Conservation (phyloP, 192 early-diverging fungal species). For the Spizellomyces punctatus region DNA sequence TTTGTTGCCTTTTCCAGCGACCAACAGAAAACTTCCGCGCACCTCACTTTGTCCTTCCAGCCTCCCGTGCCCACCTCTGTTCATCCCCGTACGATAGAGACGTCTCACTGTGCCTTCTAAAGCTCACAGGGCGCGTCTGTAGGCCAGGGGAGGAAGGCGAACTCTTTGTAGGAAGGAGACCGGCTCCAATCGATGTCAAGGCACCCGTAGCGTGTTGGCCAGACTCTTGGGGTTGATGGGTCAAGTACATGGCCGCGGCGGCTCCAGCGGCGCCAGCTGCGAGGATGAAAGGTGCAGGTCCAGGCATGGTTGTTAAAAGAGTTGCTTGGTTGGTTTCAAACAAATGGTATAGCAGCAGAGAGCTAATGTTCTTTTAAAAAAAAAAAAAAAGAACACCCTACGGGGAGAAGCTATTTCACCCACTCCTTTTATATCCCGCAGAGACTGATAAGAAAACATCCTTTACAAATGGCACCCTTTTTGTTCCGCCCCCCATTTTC, state of each 20-base stretch:
- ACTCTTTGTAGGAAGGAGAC: background rate
- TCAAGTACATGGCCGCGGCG: constrained; percentile 3
- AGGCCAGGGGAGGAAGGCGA: background rate
- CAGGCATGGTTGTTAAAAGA: constrained; percentile 2
- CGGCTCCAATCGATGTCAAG: background rate
- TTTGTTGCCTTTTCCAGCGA: background rate
- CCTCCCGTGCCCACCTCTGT: constrained; percentile 14
- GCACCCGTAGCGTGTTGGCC: background rate
- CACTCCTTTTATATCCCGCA: no score
- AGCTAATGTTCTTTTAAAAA: no score
- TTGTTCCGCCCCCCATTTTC: no score
- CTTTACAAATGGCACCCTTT: no score
- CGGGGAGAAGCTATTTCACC: no score
- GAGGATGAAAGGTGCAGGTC: constrained; percentile 3
- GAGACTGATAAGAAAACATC: no score
- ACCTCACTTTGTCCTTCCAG: no score
- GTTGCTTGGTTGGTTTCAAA: background rate
- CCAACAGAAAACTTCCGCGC: background rate
- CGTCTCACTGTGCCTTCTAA: background rate
- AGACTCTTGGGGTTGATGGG: constrained; percentile 1
- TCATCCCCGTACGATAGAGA: constrained; percentile 10
- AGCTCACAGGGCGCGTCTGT: constrained; percentile 5
- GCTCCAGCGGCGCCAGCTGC: constrained; percentile 8
- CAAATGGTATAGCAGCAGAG: no score
- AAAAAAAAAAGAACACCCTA: no score